Conservation (phyloP, 805 yeast species). For the Zygotorulaspora chibaensis region DNA sequence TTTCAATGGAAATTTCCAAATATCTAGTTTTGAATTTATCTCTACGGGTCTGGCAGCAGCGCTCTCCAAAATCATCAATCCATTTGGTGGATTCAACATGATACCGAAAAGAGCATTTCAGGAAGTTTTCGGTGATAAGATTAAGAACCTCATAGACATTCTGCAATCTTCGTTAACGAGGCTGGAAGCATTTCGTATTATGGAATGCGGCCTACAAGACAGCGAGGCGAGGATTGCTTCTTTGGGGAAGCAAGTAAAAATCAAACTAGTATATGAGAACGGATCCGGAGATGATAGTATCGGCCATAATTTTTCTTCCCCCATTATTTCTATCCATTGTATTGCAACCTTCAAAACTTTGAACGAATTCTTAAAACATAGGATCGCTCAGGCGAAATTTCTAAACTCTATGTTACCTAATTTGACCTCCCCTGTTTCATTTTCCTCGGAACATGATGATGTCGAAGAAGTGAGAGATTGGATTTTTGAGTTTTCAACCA, state of each 20-base stretch:
- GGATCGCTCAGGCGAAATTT: conserved; percentile 32
- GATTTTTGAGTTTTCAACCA: conserved; percentile 53
- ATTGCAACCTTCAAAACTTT: conserved; percentile 47
- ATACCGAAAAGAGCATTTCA: conserved; percentile 45
- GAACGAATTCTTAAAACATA: conserved; percentile 41
- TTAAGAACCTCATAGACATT: conserved; percentile 48
- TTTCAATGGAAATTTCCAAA: conserved; percentile 27
- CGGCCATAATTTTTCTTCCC: conserved; percentile 25
- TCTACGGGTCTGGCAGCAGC: conserved; percentile 59
- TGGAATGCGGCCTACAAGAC: conserved; percentile 38
- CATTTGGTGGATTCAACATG: conserved; percentile 28
- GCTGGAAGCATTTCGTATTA: conserved; percentile 66
- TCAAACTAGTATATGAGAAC: conserved; percentile 47
- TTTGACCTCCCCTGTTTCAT: conserved; percentile 4
- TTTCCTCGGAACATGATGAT: conserved; percentile 10
- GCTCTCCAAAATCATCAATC: conserved; percentile 21
- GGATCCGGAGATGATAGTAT: conserved; percentile 25
- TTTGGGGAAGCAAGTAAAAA: conserved; percentile 66
- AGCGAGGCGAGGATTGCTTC: conserved; percentile 48
- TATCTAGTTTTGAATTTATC: conserved; percentile 73
- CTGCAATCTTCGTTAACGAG: conserved; percentile 72
- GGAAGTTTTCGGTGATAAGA: conserved; percentile 33
- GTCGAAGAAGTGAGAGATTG: conserved; percentile 24
- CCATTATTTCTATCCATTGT: conserved; percentile 46
- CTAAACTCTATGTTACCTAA: conserved; percentile 23